phyloP scores from a whole-genome alignment of 176 grass and related monocot species.

The Microstegium vimineum region DNA sequence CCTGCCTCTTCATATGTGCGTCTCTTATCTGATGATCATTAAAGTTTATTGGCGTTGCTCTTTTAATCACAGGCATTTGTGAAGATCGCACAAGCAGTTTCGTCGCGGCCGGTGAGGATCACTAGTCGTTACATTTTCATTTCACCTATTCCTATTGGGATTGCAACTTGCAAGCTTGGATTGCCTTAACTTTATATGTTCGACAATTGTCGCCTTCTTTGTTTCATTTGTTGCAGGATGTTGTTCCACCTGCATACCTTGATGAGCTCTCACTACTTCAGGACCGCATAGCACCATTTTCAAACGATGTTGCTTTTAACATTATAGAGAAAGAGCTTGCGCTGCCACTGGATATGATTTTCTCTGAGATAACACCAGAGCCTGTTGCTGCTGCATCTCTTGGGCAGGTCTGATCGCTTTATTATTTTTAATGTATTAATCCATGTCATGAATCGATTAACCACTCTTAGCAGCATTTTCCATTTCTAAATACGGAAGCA shows the following conservation, averaged over 20 bases:
- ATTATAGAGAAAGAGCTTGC: conserved; percentile 93
- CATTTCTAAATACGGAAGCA: not conserved
- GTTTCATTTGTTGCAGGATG: conserved; percentile 56
- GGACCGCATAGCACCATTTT: conserved; percentile 93
- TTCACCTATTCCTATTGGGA: not conserved
- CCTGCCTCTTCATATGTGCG: not conserved
- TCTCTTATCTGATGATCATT: not conserved
- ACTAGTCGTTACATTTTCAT: not conserved
- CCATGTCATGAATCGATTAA: not conserved
- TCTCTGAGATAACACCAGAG: conserved; percentile 84
- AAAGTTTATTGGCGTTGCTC: not conserved
- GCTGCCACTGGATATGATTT: conserved; percentile 67
- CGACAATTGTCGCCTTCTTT: not conserved
- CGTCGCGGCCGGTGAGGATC: conserved; percentile 71
- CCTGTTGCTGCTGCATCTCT: conserved; percentile 93
- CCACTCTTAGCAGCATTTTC: not conserved
- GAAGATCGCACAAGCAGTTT: conserved; percentile 96
- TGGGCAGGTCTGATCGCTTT: conserved; percentile 59
- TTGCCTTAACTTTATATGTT: not conserved
- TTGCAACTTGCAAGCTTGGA: not conserved
- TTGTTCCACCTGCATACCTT: conserved; percentile 93
- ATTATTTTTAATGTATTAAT: not conserved
- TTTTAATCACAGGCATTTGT: conserved; percentile 69
- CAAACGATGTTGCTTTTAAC: conserved; percentile 79
- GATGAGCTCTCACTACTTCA: conserved; percentile 88